Conservation (phyloP, 805 yeast genomes). For the Clavispora fructus region DNA sequence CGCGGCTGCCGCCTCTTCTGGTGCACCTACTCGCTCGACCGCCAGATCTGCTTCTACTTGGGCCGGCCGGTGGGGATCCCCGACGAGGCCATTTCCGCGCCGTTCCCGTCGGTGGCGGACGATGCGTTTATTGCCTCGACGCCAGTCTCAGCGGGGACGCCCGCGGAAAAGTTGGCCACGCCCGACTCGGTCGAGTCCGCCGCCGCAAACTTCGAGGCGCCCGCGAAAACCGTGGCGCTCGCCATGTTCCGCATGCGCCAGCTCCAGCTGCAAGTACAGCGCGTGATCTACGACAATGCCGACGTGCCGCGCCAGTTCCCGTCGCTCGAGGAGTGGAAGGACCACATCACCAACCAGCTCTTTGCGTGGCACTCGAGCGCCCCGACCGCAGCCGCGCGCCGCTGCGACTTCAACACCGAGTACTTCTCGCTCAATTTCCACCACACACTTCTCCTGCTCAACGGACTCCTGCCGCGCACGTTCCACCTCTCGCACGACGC, state of each 20-base stretch:
- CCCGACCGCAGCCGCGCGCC: conserved; percentile 52
- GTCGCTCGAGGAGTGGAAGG: conserved; percentile 58
- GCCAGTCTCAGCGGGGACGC: no score
- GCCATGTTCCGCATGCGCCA: conserved; percentile 65
- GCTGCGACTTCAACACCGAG: conserved; percentile 66
- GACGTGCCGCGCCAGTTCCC: conserved; percentile 63
- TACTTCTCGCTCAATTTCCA: conserved; percentile 72
- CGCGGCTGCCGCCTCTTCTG: conserved; percentile 61
- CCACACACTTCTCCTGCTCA: conserved; percentile 65
- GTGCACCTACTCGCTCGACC: conserved; percentile 82
- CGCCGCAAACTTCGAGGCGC: conserved; percentile 28
- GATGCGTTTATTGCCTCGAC: no score
- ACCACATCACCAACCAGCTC: conserved; percentile 44
- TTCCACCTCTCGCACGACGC: conserved; percentile 50
- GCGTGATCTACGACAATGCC: conserved; percentile 62
- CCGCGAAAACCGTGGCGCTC: conserved; percentile 64
- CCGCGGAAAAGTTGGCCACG: no score
- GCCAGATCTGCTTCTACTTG: conserved; percentile 80
- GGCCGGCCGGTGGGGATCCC: conserved; percentile 89
- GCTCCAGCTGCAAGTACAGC: conserved; percentile 74
- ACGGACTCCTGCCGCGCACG: conserved; percentile 74
- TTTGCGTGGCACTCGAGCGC: conserved; percentile 57
- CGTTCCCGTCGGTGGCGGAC: conserved; percentile 69
- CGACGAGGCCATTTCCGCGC: conserved; percentile 67
- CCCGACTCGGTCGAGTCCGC: no score